Evolutionary conservation across 495 filamentous ascomycete species (phyloP), one percentile per base, ranked within the genome.

Genomic region (Neurospora sp.): DNA sequence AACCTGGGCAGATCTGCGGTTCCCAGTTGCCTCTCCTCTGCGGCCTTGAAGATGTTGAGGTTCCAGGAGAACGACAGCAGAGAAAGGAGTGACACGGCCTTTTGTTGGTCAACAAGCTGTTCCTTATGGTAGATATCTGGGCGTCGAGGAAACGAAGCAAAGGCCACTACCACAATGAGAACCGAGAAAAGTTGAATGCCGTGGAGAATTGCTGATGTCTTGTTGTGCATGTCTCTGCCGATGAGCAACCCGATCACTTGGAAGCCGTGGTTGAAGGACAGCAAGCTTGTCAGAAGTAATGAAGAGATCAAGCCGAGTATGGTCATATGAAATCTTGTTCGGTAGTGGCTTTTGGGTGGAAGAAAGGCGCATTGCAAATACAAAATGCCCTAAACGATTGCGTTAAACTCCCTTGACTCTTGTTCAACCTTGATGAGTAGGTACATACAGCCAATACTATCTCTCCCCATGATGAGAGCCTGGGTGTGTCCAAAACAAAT

Each of bases 51-150:
- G 0, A 91, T 48, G 0, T 68, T 75, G 12, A 73, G 81, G 12
- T 86, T 86, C 91, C 91, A 93, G 27, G 78, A 74, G 75, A 89
- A 92, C 1, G 84, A 87, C 70, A 87, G 87, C 27, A 87, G 84
- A 39, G 78, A 80, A 6, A 89, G 74, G 0, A 87, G 80, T 3
- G 88, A 89, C 1, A 84, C 83, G 0, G 88, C 88, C 42, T 81
- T 79, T 77, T 91, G 87, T 45, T 83, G 81, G 78, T 92, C 91
- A 14, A 93, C 89, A 2, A 83, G 69, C 20, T 81, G 74, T 12
- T 83, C 86, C 31, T 79, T 75, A 61, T 81, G 83, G 20, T 79
- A 87, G 27, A 93, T 84, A 72, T 88, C 81, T 7, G 91, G 90
- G 12, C 90, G 85, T 37, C 90, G 85, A 3, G 89, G 89, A 12